Evolutionary conservation across 202 grass and related monocot species (phyloP), one percentile per base, ranked within the genome.

Genomic region (Carex arenaria): DNA sequence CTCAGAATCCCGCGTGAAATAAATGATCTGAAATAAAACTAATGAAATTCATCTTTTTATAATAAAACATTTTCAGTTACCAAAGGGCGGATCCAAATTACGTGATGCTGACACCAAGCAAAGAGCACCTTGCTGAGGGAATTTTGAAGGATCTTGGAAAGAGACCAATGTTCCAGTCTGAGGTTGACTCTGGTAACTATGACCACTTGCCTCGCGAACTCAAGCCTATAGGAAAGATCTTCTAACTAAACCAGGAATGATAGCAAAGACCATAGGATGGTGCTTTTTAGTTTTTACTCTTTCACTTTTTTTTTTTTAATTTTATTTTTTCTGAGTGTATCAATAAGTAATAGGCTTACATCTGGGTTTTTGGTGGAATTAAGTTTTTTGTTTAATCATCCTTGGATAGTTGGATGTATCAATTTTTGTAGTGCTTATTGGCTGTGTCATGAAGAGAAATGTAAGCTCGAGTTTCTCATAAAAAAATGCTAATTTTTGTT

Each of bases 41-140:
- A 52, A 77, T 79, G 19, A 18, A 65, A 2, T 67, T 15, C 4
- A 42, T 79, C 38, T n/a, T 60, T 78, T 75, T 49, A 69, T 80
- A 13, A 85, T 10, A 71, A 81, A 86, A 49, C 18, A 23, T 12
- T 67, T 87, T 79, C 85, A 95, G 92, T 86, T 98, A 93, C 67
- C 89, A 98, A 85, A 86, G 89, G 84, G 95, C 92, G 0, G 95
- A 98, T 87, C 90, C 89, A 7, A 98, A 98, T 85, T 95, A 98
- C 42, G 90, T 95, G 32, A 98, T 98, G 95, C 56, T 98, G 83
- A 92, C 95, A 22, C 89, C 90, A 20, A 98, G 60, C 85, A 98
- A 93, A 87, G 92, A 93, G 84, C 92, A 95, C 78, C 67, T 98
- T 60, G 95, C 92, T 70, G 84, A 87, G 38, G 92, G 84, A 4